These are phyloP conservation scores for Coniosporium apollinis DNA, from an alignment of 495 filamentous ascomycete species.

Conservation along the genomic window DNA sequence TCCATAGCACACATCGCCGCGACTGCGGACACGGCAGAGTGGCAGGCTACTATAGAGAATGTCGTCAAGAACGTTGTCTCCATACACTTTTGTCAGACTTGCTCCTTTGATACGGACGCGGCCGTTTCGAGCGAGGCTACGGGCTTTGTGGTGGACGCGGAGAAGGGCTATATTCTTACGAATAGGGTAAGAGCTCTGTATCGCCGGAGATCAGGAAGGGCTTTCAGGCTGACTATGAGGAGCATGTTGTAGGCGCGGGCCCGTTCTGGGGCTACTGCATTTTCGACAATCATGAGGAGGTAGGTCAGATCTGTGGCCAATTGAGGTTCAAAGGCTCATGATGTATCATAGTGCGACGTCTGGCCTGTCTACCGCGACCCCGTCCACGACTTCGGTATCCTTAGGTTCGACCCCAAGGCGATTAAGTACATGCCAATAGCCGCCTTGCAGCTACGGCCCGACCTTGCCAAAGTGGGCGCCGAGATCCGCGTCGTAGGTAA, in stretches of 20 bases:
- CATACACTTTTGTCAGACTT: conserved; percentile 97
- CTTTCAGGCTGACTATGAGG: conserved; percentile 51
- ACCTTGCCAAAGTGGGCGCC: conserved; percentile 58
- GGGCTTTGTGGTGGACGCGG: conserved; percentile 93
- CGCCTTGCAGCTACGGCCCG: conserved; percentile 67
- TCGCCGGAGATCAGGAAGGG: no score
- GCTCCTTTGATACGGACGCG: conserved; percentile 90
- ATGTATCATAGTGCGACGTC: conserved; percentile 82
- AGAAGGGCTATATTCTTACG: conserved; percentile 50
- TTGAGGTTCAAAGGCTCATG: no score
- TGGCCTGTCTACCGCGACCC: conserved; percentile 97
- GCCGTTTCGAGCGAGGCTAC: conserved; percentile 91
- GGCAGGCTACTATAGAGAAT: conserved; percentile 88
- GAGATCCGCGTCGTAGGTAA: conserved; percentile 98
- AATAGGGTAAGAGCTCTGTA: conserved; percentile 11
- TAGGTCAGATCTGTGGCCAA: conserved; percentile 25
- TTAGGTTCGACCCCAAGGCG: conserved; percentile 83
- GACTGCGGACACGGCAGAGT: conserved; percentile 76
- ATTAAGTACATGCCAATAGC: conserved; percentile 92
- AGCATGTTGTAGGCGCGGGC: conserved; percentile 90
- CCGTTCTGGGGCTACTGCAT: conserved; percentile 97
- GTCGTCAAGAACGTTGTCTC: conserved; percentile 89
- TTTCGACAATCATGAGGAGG: conserved; percentile 94
- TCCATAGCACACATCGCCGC: conserved; percentile 28
- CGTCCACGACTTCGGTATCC: conserved; percentile 94